Base-by-base conservation (phyloP, 1,284 basidiomycete species). In the Rhodotorula sp. region DNA sequence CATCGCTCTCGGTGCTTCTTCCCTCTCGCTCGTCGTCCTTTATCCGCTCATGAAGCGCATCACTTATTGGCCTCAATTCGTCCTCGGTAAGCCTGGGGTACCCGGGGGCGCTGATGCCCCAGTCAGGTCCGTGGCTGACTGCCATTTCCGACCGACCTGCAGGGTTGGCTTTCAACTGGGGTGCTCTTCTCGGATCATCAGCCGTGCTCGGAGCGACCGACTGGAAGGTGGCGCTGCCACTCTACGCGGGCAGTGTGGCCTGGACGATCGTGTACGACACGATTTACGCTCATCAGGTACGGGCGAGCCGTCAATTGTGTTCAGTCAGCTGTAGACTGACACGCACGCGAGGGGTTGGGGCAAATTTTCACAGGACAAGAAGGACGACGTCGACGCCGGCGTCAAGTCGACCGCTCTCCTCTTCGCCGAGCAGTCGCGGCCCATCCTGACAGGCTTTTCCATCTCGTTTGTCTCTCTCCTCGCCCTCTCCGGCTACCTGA, bases 1-100 rank as follows among this genome's bases (percentile, higher is more conserved):
- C 80, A 97, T 99, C 76, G 78, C 91, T 0, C 86, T 99, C 3
- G 97, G 97, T 29, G 93, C 94, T 10, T 89, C 92, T 0, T 97
- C 93, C 0, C 84, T 99, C 26, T 89, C 90, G 3, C 81, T 98
- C 23, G 95, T 99, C 46, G 87, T 87, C 5, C 82, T 95, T 61
- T 99, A 99, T 81, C 97, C 97, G 0, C 85, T 97, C 77, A 99
- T 99, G 97, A 99, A 99, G 83, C 88, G 97, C 12, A 84, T 97
- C 66, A 99, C 97, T 0, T 86, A 98, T 81, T 98, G 95, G 91
- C 97, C 97, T 2, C 97, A 99, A 80, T 88, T 92, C 58, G 90
- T 95, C 34, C 87, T 97, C 31, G 94, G 93, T 92, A 75, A 74
- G 86, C 34, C 18, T 29, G 29, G n/a, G 10, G 15, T 14, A 26